These are phyloP conservation scores for Metschnikowia henanensis DNA, from an alignment of 805 yeast species.

Conservation along the genomic window DNA sequence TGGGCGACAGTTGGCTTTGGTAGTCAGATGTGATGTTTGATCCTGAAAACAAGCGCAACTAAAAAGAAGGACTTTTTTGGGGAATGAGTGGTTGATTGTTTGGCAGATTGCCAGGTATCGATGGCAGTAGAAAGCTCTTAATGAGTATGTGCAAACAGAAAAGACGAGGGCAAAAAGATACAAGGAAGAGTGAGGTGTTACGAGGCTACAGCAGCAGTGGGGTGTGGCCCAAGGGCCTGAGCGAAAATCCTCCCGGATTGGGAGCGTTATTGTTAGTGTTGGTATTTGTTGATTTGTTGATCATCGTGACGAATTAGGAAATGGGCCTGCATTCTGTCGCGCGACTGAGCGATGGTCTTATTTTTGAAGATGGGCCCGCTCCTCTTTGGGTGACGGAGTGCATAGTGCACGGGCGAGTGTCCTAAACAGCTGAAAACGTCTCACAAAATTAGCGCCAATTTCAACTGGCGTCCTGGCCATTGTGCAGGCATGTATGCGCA, in stretches of 20 bases:
- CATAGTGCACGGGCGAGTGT: background rate
- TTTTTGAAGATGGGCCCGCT: no score
- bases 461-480: background rate
- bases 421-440: background rate
- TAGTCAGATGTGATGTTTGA: no score
- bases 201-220: background rate
- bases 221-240: background rate
- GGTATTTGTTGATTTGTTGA: background rate
- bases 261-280: background rate
- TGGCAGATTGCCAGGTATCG: background rate
- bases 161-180: background rate
- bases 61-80: background rate
- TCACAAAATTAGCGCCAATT: background rate
- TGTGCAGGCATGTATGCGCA: no score
- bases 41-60: no score
- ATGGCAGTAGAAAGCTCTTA: no score
- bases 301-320: slow-evolving; percentile 4
- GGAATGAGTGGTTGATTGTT: background rate
- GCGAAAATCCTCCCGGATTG: background rate
- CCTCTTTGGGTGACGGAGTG: background rate
- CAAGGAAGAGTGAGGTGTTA: background rate
- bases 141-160: background rate
- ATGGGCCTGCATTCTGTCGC: background rate
- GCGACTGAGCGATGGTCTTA: background rate
- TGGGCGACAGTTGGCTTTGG: no score